Percentiles rank a stretch among this genome's conserved stretches.
Evolutionary conservation across 1,139 yeast genomes (phyloP).

Genomic region (Kodamaea arcana): DNA sequence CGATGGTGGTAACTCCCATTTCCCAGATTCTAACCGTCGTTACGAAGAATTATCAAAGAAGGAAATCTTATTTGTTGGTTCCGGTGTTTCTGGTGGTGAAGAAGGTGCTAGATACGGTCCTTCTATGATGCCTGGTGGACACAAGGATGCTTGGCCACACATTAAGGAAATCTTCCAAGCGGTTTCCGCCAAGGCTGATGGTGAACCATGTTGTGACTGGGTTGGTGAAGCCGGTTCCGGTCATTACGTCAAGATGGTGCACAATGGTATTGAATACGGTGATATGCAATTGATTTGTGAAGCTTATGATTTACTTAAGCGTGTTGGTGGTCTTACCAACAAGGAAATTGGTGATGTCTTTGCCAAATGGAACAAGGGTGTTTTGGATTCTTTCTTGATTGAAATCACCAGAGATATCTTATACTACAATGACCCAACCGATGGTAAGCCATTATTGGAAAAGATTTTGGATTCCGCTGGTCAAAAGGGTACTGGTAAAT

Average conservation of each 20-base stretch:
- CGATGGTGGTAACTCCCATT: slow-evolving; percentile 99
- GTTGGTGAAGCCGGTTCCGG: slow-evolving; percentile 99
- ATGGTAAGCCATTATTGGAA: slow-evolving; percentile 90
- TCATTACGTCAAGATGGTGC: slow-evolving; percentile 99
- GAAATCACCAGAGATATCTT: slow-evolving; percentile 96
- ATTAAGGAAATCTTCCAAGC: slow-evolving; percentile 95
- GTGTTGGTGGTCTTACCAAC: slow-evolving; percentile 86
- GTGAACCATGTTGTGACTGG: slow-evolving; percentile 99
- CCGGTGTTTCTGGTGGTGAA: slow-evolving; percentile 99
- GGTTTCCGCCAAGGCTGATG: slow-evolving; percentile 92
- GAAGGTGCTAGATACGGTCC: slow-evolving; percentile 99
- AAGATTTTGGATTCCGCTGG: slow-evolving; percentile 97
- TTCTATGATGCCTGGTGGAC: slow-evolving; percentile 99
- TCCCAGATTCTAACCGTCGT: slow-evolving; percentile 98
- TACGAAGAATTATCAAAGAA: slow-evolving; percentile 80
- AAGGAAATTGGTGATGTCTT: slow-evolving; percentile 94
- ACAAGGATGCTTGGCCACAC: slow-evolving; percentile 97
- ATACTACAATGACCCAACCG: slow-evolving; percentile 78
- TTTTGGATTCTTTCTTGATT: slow-evolving; percentile 91
- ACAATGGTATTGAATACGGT: slow-evolving; percentile 99
- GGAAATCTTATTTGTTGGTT: slow-evolving; percentile 93
- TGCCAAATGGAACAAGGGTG: slow-evolving; percentile 94
- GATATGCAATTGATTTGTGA: slow-evolving; percentile 99
- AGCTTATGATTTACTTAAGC: slow-evolving; percentile 94
- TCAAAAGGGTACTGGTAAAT: slow-evolving; percentile 99